Evolutionary conservation across 2,329 filamentous ascomycete species (phyloP), one percentile per base, ranked within the genome.

Genomic region (Alternaria gansuensis): DNA sequence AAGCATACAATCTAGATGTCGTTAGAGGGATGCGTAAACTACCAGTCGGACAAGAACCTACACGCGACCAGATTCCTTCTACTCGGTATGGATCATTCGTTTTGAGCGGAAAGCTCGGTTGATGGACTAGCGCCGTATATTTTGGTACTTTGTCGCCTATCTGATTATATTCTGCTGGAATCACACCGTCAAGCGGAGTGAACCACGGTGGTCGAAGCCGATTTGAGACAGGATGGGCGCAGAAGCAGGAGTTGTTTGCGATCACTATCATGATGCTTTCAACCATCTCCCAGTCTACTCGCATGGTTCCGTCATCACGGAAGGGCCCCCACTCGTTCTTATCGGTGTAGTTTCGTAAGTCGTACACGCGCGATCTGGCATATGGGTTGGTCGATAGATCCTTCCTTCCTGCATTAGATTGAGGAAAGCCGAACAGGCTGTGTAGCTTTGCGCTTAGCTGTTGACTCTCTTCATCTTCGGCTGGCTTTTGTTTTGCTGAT

Each of bases 221-320:
- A 2, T 62, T 64, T 4, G 67, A 56, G 28, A 69, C 70, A 1
- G 67, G 51, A 21, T 68, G 65, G 51, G 69, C 72, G 51, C 71
- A 75, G 13, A 69, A 57, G 4, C 64, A 59, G 0, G 72, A 81
- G 70, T 92, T 92, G 70, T 84, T 82, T 3, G 84, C 84, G 3
- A 93, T 75, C 2, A 89, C 86, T 3, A 93, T 80, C 82, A 92
- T 85, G 53, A 92, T 85, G 8, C 89, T 87, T 75, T 93, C 90
- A 10, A 93, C 78, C 78, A 90, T 91, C 75, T 93, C 90, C 91
- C 91, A 94, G 75, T 94, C 90, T 0, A 91, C 88, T 5, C 77
- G 75, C 51, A 82, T 82, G 2, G 81, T 83, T 1, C 84, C 85
- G 69, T 93, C 90, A 49, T 85, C 79, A 69, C 84, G 78, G 68